phyloP scores from a whole-genome alignment of 371 early-diverging fungal genomes.

The Agmasoma carcini region DNA sequence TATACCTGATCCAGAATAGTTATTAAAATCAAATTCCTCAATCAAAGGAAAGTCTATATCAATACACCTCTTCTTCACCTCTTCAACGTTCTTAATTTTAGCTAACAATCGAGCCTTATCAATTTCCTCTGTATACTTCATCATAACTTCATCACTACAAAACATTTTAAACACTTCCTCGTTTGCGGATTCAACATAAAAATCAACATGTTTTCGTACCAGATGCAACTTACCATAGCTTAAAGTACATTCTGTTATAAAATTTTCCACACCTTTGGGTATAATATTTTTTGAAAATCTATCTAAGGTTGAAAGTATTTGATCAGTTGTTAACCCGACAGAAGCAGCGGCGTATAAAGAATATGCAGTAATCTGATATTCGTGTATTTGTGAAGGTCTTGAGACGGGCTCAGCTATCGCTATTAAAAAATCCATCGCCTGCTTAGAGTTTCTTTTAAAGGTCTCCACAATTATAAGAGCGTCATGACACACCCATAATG shows the following conservation, averaged over 20 bases:
- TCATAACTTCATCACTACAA: constrained; percentile 64
- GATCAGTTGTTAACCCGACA: constrained; percentile 82
- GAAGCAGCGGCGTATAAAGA: constrained; percentile 96
- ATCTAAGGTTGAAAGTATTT: constrained; percentile 77
- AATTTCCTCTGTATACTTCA: constrained; percentile 50
- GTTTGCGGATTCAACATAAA: constrained; percentile 69
- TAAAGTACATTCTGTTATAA: constrained; percentile 72
- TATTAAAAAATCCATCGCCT: constrained; percentile 88
- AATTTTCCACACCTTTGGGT: constrained; percentile 65
- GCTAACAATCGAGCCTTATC: constrained; percentile 52
- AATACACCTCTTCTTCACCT: constrained; percentile 74
- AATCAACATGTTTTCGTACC: constrained; percentile 78
- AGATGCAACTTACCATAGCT: constrained; percentile 91
- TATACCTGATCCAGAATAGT: constrained; percentile 60
- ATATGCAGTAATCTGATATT: constrained; percentile 87
- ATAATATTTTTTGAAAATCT: constrained; percentile 69
- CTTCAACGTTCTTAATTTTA: constrained; percentile 56
- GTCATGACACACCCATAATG: constrained; percentile 82
- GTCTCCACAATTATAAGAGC: constrained; percentile 86
- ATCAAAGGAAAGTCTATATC: constrained; percentile 86
- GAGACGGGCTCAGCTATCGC: constrained; percentile 94
- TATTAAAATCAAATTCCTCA: constrained; percentile 94
- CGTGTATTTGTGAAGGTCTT: constrained; percentile 81
- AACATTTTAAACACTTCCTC: constrained; percentile 68
- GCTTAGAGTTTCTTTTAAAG: constrained; percentile 73